phyloP scores from a whole-genome alignment of 1,284 basidiomycete species.

The Boletellus dicymbophilus region DNA sequence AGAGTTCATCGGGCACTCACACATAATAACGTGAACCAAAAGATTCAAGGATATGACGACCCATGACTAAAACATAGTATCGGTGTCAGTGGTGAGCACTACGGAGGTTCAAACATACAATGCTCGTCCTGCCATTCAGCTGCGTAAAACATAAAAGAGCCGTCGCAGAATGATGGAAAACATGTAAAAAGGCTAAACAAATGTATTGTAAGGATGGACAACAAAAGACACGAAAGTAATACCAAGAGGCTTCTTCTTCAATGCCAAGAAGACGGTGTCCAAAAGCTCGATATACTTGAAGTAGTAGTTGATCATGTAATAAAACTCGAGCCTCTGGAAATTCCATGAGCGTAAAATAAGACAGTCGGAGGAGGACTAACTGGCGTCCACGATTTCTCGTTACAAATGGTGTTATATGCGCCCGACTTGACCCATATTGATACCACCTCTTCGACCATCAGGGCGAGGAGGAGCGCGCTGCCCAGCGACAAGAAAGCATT shows the following conservation, averaged over 20 bases:
- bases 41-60: conserved; percentile 94
- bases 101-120: conserved; percentile 58
- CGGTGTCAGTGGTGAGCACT: background rate
- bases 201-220: background rate
- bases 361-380: conserved; percentile 47
- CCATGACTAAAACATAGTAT: conserved; percentile 76
- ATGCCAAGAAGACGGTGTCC: conserved; percentile 96
- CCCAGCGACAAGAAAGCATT: conserved; percentile 88
- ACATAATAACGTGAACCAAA: conserved; percentile 97
- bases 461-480: conserved; percentile 76
- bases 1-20: conserved; percentile 47
- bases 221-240: conserved; percentile 27
- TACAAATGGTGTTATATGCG: conserved; percentile 80
- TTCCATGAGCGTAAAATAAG: conserved; percentile 5
- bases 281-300: conserved; percentile 94
- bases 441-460: conserved; percentile 90
- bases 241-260: conserved; percentile 98
- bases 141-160: conserved; percentile 94
- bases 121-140: conserved; percentile 89
- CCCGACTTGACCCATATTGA: conserved; percentile 76
- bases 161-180: conserved; percentile 99
- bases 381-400: conserved; percentile 78
- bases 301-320: conserved; percentile 99
- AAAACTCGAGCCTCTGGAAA: conserved; percentile 78
- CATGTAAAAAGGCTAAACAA: conserved; percentile 87